Conservation (phyloP, 1,284 basidiomycete species). For the Ceratobasidium theobromae region DNA sequence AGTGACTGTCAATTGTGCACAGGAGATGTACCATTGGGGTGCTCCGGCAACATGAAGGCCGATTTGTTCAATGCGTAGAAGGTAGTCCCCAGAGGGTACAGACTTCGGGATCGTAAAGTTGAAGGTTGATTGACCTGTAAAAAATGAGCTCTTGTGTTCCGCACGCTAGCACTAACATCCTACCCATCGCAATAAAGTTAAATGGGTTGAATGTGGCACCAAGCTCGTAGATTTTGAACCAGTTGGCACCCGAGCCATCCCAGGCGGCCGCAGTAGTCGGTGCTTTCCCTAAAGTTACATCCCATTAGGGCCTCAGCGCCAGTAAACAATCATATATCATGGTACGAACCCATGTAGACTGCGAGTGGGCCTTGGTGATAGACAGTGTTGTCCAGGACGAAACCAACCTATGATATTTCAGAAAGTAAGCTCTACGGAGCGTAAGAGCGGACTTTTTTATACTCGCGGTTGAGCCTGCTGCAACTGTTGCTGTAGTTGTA, state of each 20-base stretch:
- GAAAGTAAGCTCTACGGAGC: background rate
- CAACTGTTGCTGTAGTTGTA: constrained; percentile 47
- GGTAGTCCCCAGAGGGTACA: constrained; percentile 49
- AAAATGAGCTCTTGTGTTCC: too few relatives aligned
- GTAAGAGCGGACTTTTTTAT: background rate
- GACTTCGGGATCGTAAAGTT: constrained; percentile 47
- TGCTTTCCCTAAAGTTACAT: constrained; percentile 44
- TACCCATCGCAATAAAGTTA: constrained; percentile 4
- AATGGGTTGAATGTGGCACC: constrained; percentile 39
- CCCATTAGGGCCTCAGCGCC: background rate
- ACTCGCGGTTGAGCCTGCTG: constrained; percentile 45
- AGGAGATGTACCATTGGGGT: constrained; percentile 30
- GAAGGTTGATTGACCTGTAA: constrained; percentile 34
- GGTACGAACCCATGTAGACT: constrained; percentile 47
- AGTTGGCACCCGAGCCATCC: constrained; percentile 52
- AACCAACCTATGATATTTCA: constrained; percentile 47
- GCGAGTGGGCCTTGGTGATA: constrained; percentile 51
- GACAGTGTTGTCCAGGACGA: constrained; percentile 42
- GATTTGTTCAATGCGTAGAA: constrained; percentile 50
- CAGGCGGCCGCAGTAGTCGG: constrained; percentile 49
- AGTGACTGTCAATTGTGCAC: constrained; percentile 34
- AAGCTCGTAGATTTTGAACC: constrained; percentile 56
- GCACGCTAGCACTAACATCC: too few relatives aligned
- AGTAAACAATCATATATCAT: background rate
- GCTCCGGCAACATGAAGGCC: constrained; percentile 35